Conservation (phyloP, 495 filamentous ascomycete genomes). For the Xylona heveae region DNA sequence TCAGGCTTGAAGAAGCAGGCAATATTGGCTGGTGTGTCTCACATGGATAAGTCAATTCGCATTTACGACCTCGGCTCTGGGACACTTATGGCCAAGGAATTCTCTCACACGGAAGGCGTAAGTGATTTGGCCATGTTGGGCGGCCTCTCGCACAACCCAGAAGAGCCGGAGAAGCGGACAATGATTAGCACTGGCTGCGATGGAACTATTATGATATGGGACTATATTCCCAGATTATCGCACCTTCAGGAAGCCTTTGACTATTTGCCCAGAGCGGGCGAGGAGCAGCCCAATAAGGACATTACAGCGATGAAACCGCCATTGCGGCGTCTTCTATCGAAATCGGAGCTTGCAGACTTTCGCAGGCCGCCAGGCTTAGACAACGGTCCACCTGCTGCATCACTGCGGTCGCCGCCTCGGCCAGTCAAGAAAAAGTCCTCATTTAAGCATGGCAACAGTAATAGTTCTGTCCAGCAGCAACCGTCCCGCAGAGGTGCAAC, state of each 20-base stretch:
- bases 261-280: constrained; percentile 15
- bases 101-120: constrained; percentile 83
- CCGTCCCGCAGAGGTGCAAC: too few relatives aligned
- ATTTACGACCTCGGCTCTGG: constrained; percentile 67
- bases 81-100: constrained; percentile 61
- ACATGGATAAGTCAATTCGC: constrained; percentile 83
- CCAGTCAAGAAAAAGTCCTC: neutral
- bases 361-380: constrained; percentile 25
- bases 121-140: constrained; percentile 53
- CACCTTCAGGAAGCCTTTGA: neutral
- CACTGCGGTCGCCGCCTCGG: constrained; percentile 18
- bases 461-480: too few relatives aligned
- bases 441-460: too few relatives aligned
- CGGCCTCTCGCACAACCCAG: neutral
- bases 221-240: constrained; percentile 6
- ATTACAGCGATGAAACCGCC: constrained; percentile 37
- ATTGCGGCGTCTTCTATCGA: constrained; percentile 52
- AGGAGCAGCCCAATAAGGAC: constrained; percentile 17
- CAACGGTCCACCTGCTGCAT: constrained; percentile 15
- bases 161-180: constrained; percentile 15
- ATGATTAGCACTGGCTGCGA: constrained; percentile 63
- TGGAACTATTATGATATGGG: constrained; percentile 75
- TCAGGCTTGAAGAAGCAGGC: constrained; percentile 9
- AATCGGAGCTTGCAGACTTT: constrained; percentile 57
- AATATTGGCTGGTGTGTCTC: constrained; percentile 56